Evolutionary conservation across 106 monocot genomes (phyloP), one percentile per base, ranked within the genome.

Genomic region (Platanthera zijinensis): DNA sequence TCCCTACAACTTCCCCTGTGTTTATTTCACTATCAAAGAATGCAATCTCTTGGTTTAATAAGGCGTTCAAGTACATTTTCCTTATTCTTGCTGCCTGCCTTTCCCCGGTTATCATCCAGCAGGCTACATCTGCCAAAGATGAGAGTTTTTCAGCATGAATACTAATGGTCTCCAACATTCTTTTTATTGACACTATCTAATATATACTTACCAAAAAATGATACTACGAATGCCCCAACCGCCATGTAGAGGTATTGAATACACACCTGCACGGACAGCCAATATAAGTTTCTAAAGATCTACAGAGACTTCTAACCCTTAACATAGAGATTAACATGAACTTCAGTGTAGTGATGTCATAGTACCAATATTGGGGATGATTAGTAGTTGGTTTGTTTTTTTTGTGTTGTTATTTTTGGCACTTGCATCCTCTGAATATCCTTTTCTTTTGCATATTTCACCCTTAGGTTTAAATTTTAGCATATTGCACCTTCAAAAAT

Each of bases 91-190:
- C 84, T 19, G 88, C 74, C 64, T 91, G 91, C 52, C 91, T 86
- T 74, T 91, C 88, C 50, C 91, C 86, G n/a, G 88, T 88, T 21
- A 75, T 76, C 84, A 84, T 91, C 91, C 91, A 91, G 50, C 88
- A 91, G 59, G 84, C 7, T 10, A 91, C 88, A 86, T 91, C 91
- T 91, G 82, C 75, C 22, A 51, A 63, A 68, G 39, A 74, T 45
- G 25, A 48, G n/a, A 18, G 30, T 30, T 59, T 59, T 59, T n/a
- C 10, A 66, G 30, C 30, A 66, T 32, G 8, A 10, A 10, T 32
- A n/a, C 32, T 32, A 39, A 39, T 39, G 39, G 39, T 39, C 3
- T 39, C 39, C 39, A 39, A 39, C 39, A 39, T 39, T n/a, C 25
- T 15, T 4, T n/a, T 66, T 19, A 10, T 32, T 11, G 21, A 12